Conservation (phyloP, 1,284 basidiomycete genomes). For the Coniophora puteana region DNA sequence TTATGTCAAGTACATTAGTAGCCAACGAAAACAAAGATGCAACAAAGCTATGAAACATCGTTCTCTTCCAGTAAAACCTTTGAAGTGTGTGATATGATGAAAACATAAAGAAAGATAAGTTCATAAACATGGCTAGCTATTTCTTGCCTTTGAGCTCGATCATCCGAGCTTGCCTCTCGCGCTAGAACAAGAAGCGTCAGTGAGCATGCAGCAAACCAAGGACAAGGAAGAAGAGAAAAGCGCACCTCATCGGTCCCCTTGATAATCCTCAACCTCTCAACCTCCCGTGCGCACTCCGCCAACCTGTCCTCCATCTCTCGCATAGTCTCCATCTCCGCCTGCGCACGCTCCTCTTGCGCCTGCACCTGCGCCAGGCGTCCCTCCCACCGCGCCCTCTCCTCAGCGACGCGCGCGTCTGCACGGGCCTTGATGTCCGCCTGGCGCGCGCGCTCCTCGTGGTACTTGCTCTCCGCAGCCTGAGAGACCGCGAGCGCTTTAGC, state of each 20-base stretch:
- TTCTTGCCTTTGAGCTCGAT: constrained; percentile 12
- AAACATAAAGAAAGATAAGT: too few species aligned
- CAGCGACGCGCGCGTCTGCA: constrained; percentile 20
- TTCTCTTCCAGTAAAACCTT: too few species aligned
- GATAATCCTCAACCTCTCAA: constrained; percentile 25
- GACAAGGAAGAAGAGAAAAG: not conserved
- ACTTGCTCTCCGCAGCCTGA: constrained; percentile 24
- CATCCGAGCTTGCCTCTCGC: constrained; percentile 25
- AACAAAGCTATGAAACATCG: too few species aligned
- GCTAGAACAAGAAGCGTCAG: constrained; percentile 18
- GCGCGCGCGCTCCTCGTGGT: constrained; percentile 23
- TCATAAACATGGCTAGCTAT: not conserved
- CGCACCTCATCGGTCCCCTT: constrained; percentile 30
- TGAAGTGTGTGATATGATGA: too few species aligned
- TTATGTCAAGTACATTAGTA: too few species aligned
- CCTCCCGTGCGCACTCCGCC: constrained; percentile 25
- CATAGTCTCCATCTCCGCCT: constrained; percentile 25
- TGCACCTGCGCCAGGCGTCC: constrained; percentile 23
- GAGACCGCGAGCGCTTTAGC: constrained; percentile 21
- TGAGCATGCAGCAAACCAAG: too few species aligned
- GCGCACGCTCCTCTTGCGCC: constrained; percentile 28
- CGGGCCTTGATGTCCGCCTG: constrained; percentile 21
- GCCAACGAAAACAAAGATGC: too few species aligned
- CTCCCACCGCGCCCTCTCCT: constrained; percentile 28
- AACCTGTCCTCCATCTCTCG: constrained; percentile 22